Evolutionary conservation across 257 asterid species (phyloP).

Genomic region (Plantago elongata): DNA sequence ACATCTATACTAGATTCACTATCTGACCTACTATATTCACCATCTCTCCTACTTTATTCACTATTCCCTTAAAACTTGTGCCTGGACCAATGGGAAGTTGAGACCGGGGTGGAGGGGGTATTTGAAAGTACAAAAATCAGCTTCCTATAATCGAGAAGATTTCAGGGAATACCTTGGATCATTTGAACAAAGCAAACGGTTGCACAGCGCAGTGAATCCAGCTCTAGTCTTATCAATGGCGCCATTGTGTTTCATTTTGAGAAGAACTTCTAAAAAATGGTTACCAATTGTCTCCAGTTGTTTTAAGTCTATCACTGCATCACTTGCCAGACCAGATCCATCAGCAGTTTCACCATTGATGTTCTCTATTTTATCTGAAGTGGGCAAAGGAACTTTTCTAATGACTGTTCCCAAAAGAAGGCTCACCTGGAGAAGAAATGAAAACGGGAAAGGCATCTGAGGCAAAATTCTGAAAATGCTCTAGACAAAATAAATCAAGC

Average conservation of each 20-base stretch:
- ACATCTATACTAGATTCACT: no score
- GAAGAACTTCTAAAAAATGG: slow-evolving; percentile 90
- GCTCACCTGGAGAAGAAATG: slow-evolving; percentile 65
- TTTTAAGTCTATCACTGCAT: slow-evolving; percentile 61
- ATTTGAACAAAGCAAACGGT: slow-evolving; percentile 89
- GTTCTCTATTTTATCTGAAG: slow-evolving; percentile 45
- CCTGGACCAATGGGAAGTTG: no score
- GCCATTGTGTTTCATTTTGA: slow-evolving; percentile 96
- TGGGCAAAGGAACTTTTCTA: slow-evolving; percentile 81
- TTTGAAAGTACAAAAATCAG: slow-evolving; percentile 13
- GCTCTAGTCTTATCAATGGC: slow-evolving; percentile 99
- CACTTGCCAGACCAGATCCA: slow-evolving; percentile 32
- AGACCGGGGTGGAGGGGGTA: no score
- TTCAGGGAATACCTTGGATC: slow-evolving; percentile 63
- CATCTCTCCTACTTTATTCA: no score
- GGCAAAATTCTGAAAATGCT: neutral
- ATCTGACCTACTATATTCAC: no score
- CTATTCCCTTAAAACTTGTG: no score
- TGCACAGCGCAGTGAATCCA: slow-evolving; percentile 97
- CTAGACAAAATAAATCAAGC: neutral
- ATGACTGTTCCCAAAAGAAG: slow-evolving; percentile 92
- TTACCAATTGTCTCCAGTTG: slow-evolving; percentile 91
- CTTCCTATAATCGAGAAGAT: slow-evolving; percentile 5
- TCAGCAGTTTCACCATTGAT: slow-evolving; percentile 25
- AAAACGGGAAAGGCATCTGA: slow-evolving; percentile 4